Evolutionary conservation across 345 rosid genomes (phyloP), one percentile per base, ranked within the genome.

Genomic region (Brassica cretica): DNA sequence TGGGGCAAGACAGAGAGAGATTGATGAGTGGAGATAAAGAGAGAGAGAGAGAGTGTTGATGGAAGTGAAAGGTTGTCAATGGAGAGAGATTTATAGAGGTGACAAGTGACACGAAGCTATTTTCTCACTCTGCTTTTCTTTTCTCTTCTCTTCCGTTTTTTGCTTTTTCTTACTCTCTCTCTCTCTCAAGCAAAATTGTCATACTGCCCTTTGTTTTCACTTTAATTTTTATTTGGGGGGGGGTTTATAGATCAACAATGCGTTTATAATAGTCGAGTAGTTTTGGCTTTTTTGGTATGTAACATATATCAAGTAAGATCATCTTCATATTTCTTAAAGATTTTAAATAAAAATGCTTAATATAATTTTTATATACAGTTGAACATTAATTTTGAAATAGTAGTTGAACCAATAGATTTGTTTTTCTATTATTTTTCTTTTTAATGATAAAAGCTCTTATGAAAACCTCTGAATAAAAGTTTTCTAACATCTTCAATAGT

Each of bases 51-150:
- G 75, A 18, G 70, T 49, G 56, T 71, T 72, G 82, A 68, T 79
- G 70, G 82, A 68, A 73, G 78, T 64, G 79, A 80, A 65, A 75
- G 75, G 67, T 49, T 60, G 60, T 72, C 53, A 46, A 72, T 66
- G 76, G 55, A 68, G 60, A 49, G 62, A 19, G 78, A 71, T 76
- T 35, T 81, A 81, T 81, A 76, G 78, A 71, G 74, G 74, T 71
- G 74, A 80, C 70, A 80, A 68, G 76, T 53, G 73, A 80, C 77
- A 66, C 44, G 73, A 66, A 73, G 74, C 82, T 73, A 14, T 73
- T 39, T 65, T 18, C 37, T 72, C 66, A 72, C 72, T 56, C 55
- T 66, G 73, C 77, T 73, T 78, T 78, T 78, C 56, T 46, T 14
- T 73, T 78, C 56, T 46, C 15, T 58, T 64, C 64, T 77, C 72